These are phyloP conservation scores for Pholiota adiposa DNA, from an alignment of 1,284 basidiomycete species.

Conservation along the genomic window DNA sequence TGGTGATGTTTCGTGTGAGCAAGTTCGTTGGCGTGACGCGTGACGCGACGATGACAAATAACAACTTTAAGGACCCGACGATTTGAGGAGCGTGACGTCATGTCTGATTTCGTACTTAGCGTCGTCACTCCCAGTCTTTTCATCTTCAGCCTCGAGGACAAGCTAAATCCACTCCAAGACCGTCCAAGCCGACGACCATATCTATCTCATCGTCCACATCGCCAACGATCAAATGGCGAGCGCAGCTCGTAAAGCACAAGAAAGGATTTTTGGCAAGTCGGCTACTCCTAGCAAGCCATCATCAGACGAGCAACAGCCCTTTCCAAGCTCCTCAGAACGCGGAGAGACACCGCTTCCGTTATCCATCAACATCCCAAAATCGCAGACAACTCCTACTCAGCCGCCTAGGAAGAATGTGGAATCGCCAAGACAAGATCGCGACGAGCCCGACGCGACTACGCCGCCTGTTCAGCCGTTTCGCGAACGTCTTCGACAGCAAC, in stretches of 20 bases:
- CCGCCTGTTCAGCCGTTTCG: slow-evolving; percentile 48
- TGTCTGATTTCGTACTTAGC: not conserved
- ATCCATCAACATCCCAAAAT: slow-evolving; percentile 82
- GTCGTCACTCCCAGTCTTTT: not conserved
- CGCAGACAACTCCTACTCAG: slow-evolving; percentile 37
- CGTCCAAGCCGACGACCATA: not conserved
- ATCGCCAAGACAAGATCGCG: slow-evolving; percentile 35
- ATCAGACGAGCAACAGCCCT: slow-evolving; percentile 2
- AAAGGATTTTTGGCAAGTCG: slow-evolving; percentile 21
- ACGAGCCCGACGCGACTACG: slow-evolving; percentile 16
- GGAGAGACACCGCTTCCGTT: slow-evolving; percentile 36
- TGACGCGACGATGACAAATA: not conserved
- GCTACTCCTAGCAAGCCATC: slow-evolving; percentile 9
- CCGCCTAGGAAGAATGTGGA: slow-evolving; percentile 49
- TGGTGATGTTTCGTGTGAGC: too few species aligned
- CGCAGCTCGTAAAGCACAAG: slow-evolving; percentile 20
- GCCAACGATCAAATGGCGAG: slow-evolving; percentile 16
- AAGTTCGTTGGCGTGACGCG: not conserved
- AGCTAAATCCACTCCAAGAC: not conserved
- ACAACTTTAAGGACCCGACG: too few species aligned
- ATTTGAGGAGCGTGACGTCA: slow-evolving; percentile 7
- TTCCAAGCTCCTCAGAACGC: slow-evolving; percentile 10
- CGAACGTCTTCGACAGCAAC: slow-evolving; percentile 58
- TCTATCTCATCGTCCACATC: not conserved
- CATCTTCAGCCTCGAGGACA: not conserved